Evolutionary conservation across 768 basidiomycete species (phyloP), one percentile per base, ranked within the genome.

Genomic region (Boletus rubropictus): DNA sequence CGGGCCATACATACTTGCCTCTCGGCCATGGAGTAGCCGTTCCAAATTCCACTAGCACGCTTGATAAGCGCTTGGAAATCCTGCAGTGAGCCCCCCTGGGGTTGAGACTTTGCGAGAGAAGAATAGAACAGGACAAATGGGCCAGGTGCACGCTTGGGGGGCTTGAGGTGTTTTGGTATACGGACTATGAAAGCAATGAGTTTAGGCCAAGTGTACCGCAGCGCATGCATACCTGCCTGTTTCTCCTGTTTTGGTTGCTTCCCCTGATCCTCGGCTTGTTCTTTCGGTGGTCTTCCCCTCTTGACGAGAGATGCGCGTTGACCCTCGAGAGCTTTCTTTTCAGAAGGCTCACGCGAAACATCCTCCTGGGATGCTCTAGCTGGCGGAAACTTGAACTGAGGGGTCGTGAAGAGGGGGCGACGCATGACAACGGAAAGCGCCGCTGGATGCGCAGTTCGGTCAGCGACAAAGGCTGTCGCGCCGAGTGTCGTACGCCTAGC

Each of bases 1-100:
- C 31, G 24, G n/a, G 43, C 3, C 11, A 47, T 20, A 45, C 61
- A 20, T 28, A 71, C 73, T 54, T 72, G 55, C 42, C 66, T 74
- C 47, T 74, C 67, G 4, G 45, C 53, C 10, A 54, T 56, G 5
- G 70, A 49, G n/a, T 72, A 49, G 4, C 39, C 49, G 1, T 39
- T 58, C 74, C 73, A 75, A 4, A 49, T 42, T 29, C 46, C 50
- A 9, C 48, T 51, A 7, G 64, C 58, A 17, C 60, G 49, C 46
- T 47, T 66, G 12, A 58, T n/a, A 2, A 54, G 2, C 10, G 43
- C 48, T 6, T 46, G 44, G 1, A 9, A 31, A 0, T 49, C 49
- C 9, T 21, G 15, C 0, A 36, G 4, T 0, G 53, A 4, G 39
- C 8, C 37, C 28, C 11, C 32, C 17, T 12, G 17, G 8, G 25